Evolutionary conservation across 2,329 filamentous ascomycete genomes (phyloP).

Genomic region (Arthrobotrys iridis): DNA sequence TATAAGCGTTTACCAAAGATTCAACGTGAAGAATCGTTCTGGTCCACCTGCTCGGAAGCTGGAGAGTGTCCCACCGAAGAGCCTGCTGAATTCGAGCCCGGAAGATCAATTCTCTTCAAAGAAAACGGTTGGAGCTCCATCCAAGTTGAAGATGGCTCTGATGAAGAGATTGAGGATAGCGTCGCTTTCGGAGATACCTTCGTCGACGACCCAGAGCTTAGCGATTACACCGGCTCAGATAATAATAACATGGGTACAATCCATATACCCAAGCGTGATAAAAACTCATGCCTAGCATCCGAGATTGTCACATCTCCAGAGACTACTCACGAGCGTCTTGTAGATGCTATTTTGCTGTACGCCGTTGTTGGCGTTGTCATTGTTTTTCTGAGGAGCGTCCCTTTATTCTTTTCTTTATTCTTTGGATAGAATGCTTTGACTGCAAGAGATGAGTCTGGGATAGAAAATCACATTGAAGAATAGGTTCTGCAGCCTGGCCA

Average conservation of each 20-base stretch:
- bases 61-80: not conserved
- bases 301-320: too few relatives aligned
- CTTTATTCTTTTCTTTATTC: not conserved
- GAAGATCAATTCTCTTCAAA: not conserved
- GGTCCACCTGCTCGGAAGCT: not conserved
- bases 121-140: not conserved
- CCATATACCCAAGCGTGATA: too few relatives aligned
- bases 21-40: not conserved
- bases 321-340: not conserved
- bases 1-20: not conserved
- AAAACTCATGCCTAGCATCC: too few relatives aligned
- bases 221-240: not conserved
- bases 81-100: too few relatives aligned
- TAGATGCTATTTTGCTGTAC: not conserved
- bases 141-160: not conserved
- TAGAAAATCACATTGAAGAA: not conserved
- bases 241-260: too few relatives aligned
- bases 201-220: too few relatives aligned
- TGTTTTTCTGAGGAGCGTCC: not conserved
- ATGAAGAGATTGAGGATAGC: not conserved
- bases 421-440: constrained; percentile 10
- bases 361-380: not conserved
- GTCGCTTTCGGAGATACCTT: not conserved
- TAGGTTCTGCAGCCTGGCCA: not conserved
- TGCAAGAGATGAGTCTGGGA: constrained; percentile 2